Base-by-base conservation (phyloP, 106 monocot species). In the Acorus gramineus region DNA sequence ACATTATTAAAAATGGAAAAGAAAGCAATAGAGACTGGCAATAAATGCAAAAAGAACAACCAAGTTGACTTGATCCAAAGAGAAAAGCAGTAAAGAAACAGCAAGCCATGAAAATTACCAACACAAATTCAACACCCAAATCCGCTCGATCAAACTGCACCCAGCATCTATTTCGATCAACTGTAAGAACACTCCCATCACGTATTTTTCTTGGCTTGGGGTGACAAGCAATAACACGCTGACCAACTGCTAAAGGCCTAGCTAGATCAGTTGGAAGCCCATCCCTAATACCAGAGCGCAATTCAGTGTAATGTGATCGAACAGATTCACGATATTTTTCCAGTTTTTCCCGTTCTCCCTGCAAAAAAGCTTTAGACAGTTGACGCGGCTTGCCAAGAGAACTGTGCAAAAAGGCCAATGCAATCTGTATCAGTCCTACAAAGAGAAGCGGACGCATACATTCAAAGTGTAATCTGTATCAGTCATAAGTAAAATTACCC, bases 141-240 rank as follows among this genome's bases (percentile, higher is more conserved):
- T 99, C 89, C 57, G 92, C 88, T 11, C 80, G 81, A 82, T 92
- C 98, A 89, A 99, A 99, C 46, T 99, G 98, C 73, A 99, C 86
- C 66, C 91, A 84, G 71, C 89, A 99, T 3, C 81, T 66, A 52
- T 69, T 84, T 50, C 79, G 83, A 13, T 99, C 88, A 56, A 99
- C 92, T 71, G 88, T 99, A 64, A 99, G 64, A 8, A 99, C 61
- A 70, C 81, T 92, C 44, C 98, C 98, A 86, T 99, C 92, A 78
- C 89, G 98, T 75, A 99, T 74, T 80, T 99, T 92, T 78, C 98
- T 88, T 52, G 89, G 83, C 76, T 86, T 92, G 2, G 98, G 98
- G 83, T 99, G 98, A 47, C 88, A 99, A 44, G 98, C 98, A 73
- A 85, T 86, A 60, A 99, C 98, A 67, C 92, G 85, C 60, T 99